These are phyloP conservation scores for Flaveria robusta DNA, from an alignment of 129 eudicot species.

Conservation along the genomic window DNA sequence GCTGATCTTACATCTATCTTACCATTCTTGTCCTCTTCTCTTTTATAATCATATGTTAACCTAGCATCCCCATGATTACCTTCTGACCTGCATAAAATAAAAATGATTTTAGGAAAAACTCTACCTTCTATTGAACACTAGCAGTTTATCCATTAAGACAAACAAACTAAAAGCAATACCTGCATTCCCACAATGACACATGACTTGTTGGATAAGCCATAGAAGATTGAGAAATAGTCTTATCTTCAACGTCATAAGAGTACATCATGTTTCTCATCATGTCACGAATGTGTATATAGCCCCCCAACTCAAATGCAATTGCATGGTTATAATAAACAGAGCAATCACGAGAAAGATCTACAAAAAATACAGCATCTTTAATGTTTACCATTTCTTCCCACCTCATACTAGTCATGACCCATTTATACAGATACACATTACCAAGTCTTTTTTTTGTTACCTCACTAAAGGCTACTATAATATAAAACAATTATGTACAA, in stretches of 20 bases:
- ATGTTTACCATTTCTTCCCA: conserved; percentile 21
- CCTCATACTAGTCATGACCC: conserved; percentile 7
- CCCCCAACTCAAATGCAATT: conserved; percentile 2
- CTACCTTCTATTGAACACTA: neutral
- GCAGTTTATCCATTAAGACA: neutral
- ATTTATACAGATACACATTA: conserved; percentile 2
- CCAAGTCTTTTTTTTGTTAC: neutral
- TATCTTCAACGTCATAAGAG: neutral
- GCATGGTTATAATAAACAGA: conserved; percentile 17
- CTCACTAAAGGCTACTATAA: neutral
- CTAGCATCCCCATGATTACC: neutral
- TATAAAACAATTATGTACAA: conserved; percentile 4
- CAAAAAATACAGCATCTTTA: conserved; percentile 14
- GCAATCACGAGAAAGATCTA: neutral
- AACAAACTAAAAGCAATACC: neutral
- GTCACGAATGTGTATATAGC: conserved; percentile 19
- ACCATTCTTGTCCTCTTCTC: neutral
- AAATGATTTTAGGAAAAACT: neutral
- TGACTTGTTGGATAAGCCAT: neutral
- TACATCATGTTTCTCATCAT: neutral
- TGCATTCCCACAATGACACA: conserved; percentile 1
- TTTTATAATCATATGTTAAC: neutral
- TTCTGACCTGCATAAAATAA: neutral
- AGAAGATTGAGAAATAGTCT: neutral
- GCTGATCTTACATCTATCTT: neutral